Evolutionary conservation across 306 rosid genomes (phyloP), one percentile per base, ranked within the genome.

Genomic region (Inga laurina): DNA sequence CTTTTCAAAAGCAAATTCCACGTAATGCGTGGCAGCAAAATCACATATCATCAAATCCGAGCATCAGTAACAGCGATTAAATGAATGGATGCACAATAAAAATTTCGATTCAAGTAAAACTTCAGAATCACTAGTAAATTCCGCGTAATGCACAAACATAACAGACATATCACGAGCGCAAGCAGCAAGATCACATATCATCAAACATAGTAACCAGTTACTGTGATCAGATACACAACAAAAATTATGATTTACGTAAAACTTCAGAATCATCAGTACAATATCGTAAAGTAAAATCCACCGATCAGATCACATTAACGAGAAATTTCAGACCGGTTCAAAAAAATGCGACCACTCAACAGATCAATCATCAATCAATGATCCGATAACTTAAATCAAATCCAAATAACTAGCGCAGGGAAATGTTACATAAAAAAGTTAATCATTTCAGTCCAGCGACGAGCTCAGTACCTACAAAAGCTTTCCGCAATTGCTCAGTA

Each of bases 401-500:
- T 56, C n/a, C 34, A 80, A 43, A 35, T 18, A 67, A 35, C 22
- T 8, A 57, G 32, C 11, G 32, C 32, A n/a, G 32, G 32, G 13
- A 22, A 57, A 64, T 39, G 49, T n/a, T 14, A 66, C 77, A 27
- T 61, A 10, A 62, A 65, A 8, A 21, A 22, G 32, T 27, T 62
- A 54, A 54, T n/a, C 13, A 34, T 48, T 67, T 21, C 34, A 22
- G 27, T 44, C 15, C 56, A n/a, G 34, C 12, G 56, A 10, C 22
- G n/a, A 72, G 8, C 2, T 72, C 39, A 27, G 76, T 74, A 90
- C 99, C 97, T 88, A 92, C 82, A 82, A 93, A 92, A 81, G 99
- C 97, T 81, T 88, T 90, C 9, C 87, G 84, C 84, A 95, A 91
- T 83, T 92, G 98, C 81, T 93, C 98, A 56, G 86, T 73, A 88